Conservation (phyloP, 768 basidiomycete species). For the Pholiota microspora region DNA sequence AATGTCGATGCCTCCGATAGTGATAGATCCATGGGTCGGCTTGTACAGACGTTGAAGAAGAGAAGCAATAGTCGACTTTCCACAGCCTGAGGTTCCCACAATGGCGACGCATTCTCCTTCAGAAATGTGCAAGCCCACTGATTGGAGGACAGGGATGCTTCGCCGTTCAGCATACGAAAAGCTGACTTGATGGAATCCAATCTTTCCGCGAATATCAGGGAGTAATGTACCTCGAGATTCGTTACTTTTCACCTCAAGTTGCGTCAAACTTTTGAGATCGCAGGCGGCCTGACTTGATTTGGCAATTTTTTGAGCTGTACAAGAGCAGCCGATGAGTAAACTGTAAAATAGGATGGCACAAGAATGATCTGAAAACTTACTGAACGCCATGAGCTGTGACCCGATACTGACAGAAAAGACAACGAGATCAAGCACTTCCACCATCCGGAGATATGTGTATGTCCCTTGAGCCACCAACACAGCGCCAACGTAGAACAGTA, state of each 20-base stretch:
- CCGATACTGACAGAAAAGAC: constrained; percentile 93
- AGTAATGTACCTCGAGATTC: constrained; percentile 66
- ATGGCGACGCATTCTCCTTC: constrained; percentile 82
- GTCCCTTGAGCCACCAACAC: constrained; percentile 78
- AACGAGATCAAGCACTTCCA: constrained; percentile 87
- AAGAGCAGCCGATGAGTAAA: neutral
- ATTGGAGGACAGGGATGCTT: constrained; percentile 75
- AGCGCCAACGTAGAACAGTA: constrained; percentile 90
- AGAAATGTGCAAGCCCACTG: constrained; percentile 61
- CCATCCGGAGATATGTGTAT: constrained; percentile 86
- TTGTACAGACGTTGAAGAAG: constrained; percentile 81
- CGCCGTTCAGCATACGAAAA: constrained; percentile 90
- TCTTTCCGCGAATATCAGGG: constrained; percentile 50
- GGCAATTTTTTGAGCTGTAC: constrained; percentile 62
- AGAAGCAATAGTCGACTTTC: constrained; percentile 80
- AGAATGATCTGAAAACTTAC: neutral
- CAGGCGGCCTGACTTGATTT: constrained; percentile 82
- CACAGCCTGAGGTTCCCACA: constrained; percentile 80
- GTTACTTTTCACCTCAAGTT: constrained; percentile 56
- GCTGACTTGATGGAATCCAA: constrained; percentile 74
- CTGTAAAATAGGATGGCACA: too few relatives aligned
- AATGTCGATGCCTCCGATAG: constrained; percentile 50
- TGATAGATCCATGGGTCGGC: constrained; percentile 56
- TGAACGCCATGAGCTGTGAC: constrained; percentile 85
- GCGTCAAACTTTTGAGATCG: constrained; percentile 71